Base-by-base conservation (phyloP, 176 grass and related monocot genomes). In the Pontederia crassipes region DNA sequence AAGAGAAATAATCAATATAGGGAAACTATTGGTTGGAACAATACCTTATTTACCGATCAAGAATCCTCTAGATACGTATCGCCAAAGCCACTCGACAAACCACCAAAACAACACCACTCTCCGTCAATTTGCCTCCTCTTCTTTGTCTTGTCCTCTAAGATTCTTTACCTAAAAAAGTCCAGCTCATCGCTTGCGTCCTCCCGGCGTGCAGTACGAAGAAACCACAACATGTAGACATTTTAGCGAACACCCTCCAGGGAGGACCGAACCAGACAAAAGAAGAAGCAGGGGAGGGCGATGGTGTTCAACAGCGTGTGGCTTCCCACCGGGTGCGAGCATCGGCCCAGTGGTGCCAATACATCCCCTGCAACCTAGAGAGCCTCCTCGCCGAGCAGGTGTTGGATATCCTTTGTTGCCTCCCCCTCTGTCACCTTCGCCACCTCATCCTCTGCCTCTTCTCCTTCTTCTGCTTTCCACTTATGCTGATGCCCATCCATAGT, bases 281-380 rank as follows among this genome's bases (percentile, higher is more conserved):
- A 8, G 9, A 1, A 13, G 45, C 15, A 9, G 15, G 32, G 4
- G 45, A 13, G 9, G 40, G 60, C 10, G 35, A 89, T 89, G 86
- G 72, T 76, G 74, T 75, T 81, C 67, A 72, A 78, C 49, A 65
- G 79, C 48, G 64, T 59, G 64, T 92, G 73, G 84, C 87, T 85
- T 74, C 76, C 76, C 77, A 60, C 77, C 68, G 93, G 81, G 93
- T 84, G 71, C 69, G 81, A 65, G 80, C 54, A 55, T 88, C 93
- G 70, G 93, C 93, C 66, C 70, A 68, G 58, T 70, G 69, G 52
- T 91, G 81, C 69, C 93, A 98, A 77, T 83, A 79, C 60, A 84
- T 90, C 17, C 84, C 84, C 62, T 98, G 84, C 81, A 98, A 98
- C 71, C 93, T 87, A 55, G 93, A 98, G 79, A 59, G 71, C 66